Base-by-base conservation (phyloP, 164 flowering plant species). In the Magnolia kwangsiensis region DNA sequence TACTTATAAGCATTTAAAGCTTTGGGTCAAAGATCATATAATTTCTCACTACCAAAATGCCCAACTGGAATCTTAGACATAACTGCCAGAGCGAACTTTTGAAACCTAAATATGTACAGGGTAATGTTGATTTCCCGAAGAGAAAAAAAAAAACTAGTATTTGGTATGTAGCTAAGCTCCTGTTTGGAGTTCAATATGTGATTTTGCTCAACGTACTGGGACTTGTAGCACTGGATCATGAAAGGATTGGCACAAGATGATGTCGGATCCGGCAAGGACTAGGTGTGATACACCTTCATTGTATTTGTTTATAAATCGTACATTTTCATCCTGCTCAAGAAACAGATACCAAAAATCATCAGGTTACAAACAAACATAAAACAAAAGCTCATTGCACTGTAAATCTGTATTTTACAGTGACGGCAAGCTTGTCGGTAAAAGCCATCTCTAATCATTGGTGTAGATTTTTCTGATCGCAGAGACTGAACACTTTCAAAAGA, bases 241-340 rank as follows among this genome's bases (percentile, higher is more conserved):
- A 80, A 87, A 86, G 67, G 93, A 86, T 58, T 82, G 81, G 78
- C 95, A 91, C 80, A 91, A 76, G 70, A 93, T 85, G 76, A 91
- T 87, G 79, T 91, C 98, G 49, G 90, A 89, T 74, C 95, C 98
- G 37, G 95, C 93, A 80, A 91, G 76, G 51, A 90, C 68, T 74
- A 91, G 76, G 77, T 89, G 98, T 21, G 82, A 80, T 27, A 90
- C 69, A 63, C 82, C 86, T 81, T 91, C 93, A 76, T 89, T 90
- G 16, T 83, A 81, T 71, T 78, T 55, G 76, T 79, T 61, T 49
- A 89, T 49, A 73, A 87, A 82, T 80, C 81, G 83, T 63, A 88
- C 78, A 74, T 83, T 84, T 45, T 81, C 82, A 77, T 82, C 94
- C 98, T 93, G 89, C 77, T 82, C 11, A 45, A 1, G 65, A 6